These are phyloP conservation scores for Colletotrichum nymphaeae DNA, from an alignment of 2,329 filamentous ascomycete species.

Conservation along the genomic window DNA sequence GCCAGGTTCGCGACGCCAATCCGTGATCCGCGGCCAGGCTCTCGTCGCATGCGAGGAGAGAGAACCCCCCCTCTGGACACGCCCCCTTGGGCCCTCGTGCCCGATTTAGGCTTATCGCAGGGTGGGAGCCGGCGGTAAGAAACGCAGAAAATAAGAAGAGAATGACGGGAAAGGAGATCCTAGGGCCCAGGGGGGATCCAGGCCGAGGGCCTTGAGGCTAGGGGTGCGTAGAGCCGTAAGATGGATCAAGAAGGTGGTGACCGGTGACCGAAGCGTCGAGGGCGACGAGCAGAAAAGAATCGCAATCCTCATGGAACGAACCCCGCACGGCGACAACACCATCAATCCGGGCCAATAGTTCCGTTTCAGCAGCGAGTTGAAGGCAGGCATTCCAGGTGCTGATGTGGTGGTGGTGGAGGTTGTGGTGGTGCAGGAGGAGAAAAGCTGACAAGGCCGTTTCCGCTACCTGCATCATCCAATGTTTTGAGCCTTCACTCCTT, in stretches of 20 bases:
- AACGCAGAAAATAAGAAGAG: background rate
- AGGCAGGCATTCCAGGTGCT: background rate
- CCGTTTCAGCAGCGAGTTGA: constrained; percentile 15
- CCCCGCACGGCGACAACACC: constrained; percentile 29
- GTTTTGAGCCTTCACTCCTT: background rate
- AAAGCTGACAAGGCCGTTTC: constrained; percentile 9
- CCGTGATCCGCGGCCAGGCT: background rate
- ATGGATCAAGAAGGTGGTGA: constrained; percentile 12
- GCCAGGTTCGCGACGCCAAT: background rate
- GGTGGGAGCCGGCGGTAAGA: background rate
- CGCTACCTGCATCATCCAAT: constrained; percentile 13
- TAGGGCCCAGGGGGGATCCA: background rate
- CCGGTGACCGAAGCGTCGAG: background rate
- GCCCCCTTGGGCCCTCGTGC: background rate
- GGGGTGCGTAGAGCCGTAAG: background rate
- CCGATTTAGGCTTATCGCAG: constrained; percentile 1
- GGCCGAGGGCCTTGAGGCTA: no score
- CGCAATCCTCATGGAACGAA: background rate
- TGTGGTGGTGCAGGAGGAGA: background rate
- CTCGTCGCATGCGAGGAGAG: background rate
- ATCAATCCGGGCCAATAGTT: constrained; percentile 26
- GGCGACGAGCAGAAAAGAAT: background rate
- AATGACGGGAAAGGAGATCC: background rate
- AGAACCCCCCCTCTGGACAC: background rate
- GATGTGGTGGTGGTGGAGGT: background rate